Evolutionary conservation across 495 filamentous ascomycete species (phyloP), one percentile per base, ranked within the genome.

Genomic region (Hyaloscypha finlandica): DNA sequence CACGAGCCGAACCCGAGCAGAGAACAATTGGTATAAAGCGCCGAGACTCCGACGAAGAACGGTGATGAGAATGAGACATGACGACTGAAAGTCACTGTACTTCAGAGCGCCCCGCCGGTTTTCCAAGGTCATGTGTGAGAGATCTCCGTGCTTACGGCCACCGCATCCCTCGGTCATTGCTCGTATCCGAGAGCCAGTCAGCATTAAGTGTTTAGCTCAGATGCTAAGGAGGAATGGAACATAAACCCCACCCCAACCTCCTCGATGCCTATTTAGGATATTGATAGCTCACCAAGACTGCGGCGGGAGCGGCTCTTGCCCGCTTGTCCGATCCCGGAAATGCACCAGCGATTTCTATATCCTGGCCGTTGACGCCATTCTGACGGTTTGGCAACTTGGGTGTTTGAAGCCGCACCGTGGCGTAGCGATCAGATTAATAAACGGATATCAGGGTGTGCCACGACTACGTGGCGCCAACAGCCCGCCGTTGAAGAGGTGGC

Each of bases 221-320:
- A 48, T 48, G 42, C 42, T 48, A 48, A 48, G 42, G 42, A 48
- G 3, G 8, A 48, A 19, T 48, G 42, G 42, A 48, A 48, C 42
- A 48, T 48, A 48, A 48, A 48, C 42, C 42, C 42, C 42, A 48
- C 42, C 42, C 42, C 42, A 19, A 48, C 42, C 16, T 48, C 35
- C 35, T 48, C 42, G 6, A 48, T 6, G 16, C 42, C 42, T 48
- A 19, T 48, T 48, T 48, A 48, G 42, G 42, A 48, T 48, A 48
- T 48, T 48, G 42, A 19, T 48, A 19, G 42, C 42, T 48, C 16
- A 48, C 16, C 6, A 48, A 19, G 16, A 48, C 4, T 16, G 42
- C 42, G 42, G 42, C 42, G 42, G 42, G 42, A 48, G 42, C 42
- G 42, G 42, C 42, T 48, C 42, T 48, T 48, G 42, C 42, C 42